Base-by-base conservation (phyloP, 768 basidiomycete genomes). In the Leccinum fibrillosum region DNA sequence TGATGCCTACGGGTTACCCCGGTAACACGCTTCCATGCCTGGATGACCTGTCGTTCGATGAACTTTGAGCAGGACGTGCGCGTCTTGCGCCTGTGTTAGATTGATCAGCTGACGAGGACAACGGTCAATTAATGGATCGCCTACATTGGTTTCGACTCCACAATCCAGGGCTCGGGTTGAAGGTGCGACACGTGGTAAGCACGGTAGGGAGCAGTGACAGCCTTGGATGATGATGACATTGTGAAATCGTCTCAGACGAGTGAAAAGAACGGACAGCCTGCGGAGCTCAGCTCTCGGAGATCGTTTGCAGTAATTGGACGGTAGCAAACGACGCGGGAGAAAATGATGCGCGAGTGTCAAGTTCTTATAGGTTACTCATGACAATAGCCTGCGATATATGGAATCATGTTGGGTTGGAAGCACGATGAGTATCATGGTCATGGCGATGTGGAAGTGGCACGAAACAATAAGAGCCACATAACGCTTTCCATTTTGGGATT, bases 21-120 rank as follows among this genome's bases (percentile, higher is more conserved):
- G 25, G 85, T 86, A 65, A 88, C 70, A 39, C 77, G 72, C 66
- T 88, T 88, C 86, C 86, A 88, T 10, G 79, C 75, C 45, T 76
- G 73, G 54, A 88, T 70, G 59, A 86, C 72, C 67, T 81, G 82
- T 55, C 86, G 85, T 64, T 84, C 80, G 57, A 88, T 69, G 64
- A 70, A 72, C 59, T 82, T 84, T 12, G 77, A 70, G 61, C 71
- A 72, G 4, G 82, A 75, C 9, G 52, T 37, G 55, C 63, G 65
- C 3, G 71, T 55, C 44, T 63, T 70, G 35, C 54, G 59, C 44
- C 72, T 72, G 51, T 48, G 23, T 42, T 32, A 3, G 13, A 34
- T 26, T 13, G 15, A 12, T 65, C 26, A 61, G 52, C 4, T 15
- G 15, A 35, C 21, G 23, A 23, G 23, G 32, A 53, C 8, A 26